These are phyloP conservation scores for Sideroxylon spinosum DNA, from an alignment of 179 eudicot genomes.

Conservation along the genomic window DNA sequence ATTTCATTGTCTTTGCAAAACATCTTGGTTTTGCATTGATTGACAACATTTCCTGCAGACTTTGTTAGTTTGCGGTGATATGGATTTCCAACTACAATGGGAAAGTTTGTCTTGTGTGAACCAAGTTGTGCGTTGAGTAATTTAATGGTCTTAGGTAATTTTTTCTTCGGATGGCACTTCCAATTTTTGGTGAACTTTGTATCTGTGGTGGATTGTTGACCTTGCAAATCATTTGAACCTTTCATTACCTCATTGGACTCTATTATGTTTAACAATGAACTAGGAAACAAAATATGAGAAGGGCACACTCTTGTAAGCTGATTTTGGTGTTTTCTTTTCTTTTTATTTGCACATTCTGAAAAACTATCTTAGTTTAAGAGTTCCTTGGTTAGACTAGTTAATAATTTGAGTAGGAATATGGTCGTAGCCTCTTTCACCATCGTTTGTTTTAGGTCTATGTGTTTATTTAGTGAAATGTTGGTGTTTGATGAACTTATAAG, in stretches of 20 bases:
- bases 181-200: not conserved
- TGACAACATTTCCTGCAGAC: not conserved
- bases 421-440: not conserved
- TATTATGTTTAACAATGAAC: not conserved
- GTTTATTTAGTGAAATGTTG: too few relatives aligned
- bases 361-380: not conserved
- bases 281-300: not conserved
- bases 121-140: not conserved
- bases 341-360: not conserved
- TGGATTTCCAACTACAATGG: not conserved
- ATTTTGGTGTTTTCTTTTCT: not conserved
- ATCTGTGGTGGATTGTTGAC: not conserved
- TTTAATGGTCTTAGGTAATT: conserved; percentile 3
- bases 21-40: not conserved
- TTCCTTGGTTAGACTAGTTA: not conserved
- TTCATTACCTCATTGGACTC: not conserved
- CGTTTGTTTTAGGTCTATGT: too few relatives aligned
- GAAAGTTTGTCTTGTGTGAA: not conserved
- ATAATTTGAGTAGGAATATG: not conserved
- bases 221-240: not conserved
- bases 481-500: too few relatives aligned
- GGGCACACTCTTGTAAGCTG: not conserved
- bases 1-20: not conserved
- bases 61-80: not conserved
- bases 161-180: not conserved